Evolutionary conservation across 2,329 filamentous ascomycete species (phyloP).

Genomic region (Alternaria brassicae): DNA sequence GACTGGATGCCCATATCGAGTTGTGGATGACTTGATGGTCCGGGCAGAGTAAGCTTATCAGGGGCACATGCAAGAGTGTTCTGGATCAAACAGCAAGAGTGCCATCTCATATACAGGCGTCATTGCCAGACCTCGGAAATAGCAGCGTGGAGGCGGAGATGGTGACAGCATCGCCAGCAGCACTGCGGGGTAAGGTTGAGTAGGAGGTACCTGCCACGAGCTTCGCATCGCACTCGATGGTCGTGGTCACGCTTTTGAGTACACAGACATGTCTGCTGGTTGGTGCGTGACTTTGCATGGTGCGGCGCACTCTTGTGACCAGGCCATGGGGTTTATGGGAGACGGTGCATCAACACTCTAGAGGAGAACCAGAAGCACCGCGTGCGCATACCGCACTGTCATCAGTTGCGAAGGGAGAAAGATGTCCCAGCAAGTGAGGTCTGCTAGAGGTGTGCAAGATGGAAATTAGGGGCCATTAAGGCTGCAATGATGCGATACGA

Average conservation of each 20-base stretch:
- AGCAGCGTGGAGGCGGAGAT: conserved; percentile 8
- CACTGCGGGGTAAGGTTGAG: conserved; percentile 20
- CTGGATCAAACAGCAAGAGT: not conserved
- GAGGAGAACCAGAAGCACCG: not conserved
- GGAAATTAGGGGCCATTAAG: not conserved
- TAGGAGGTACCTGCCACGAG: conserved; percentile 1
- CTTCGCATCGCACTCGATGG: not conserved
- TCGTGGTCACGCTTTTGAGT: not conserved
- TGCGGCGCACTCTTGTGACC: not conserved
- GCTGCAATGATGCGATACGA: not conserved
- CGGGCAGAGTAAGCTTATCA: not conserved
- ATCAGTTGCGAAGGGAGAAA: not conserved
- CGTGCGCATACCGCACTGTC: not conserved
- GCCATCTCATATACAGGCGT: conserved; percentile 3
- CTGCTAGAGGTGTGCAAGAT: not conserved
- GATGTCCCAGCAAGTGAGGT: not conserved
- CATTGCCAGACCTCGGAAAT: conserved; percentile 23
- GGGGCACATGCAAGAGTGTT: not conserved
- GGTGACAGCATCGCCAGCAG: conserved; percentile 11
- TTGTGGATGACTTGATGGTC: not conserved
- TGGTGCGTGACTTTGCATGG: not conserved
- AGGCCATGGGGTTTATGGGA: not conserved
- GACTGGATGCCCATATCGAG: conserved; percentile 29
- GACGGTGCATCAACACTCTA: not conserved
- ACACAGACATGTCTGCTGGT: not conserved